Conservation (phyloP, 768 basidiomycete genomes). For the Coprinopsis strossmayeri region DNA sequence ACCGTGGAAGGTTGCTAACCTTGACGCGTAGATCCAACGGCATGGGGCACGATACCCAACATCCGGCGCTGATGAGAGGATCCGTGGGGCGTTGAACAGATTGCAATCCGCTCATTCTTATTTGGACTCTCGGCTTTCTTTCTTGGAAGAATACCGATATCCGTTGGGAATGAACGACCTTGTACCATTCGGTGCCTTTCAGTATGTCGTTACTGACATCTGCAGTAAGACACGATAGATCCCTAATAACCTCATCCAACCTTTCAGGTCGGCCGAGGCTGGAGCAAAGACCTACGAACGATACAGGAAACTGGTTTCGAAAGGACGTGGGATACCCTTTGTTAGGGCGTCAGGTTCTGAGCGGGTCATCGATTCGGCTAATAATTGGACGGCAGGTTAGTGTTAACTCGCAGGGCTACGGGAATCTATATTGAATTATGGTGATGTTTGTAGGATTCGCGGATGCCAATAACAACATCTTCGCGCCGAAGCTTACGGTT, state of each 20-base stretch:
- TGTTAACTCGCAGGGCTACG: no score
- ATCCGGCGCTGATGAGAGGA: constrained; percentile 31
- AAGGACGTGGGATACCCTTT: constrained; percentile 38
- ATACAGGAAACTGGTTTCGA: constrained; percentile 42
- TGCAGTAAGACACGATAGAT: no score
- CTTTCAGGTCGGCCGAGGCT: constrained; percentile 31
- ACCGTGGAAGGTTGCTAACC: no score
- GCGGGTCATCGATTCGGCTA: constrained; percentile 62
- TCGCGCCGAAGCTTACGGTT: constrained; percentile 45
- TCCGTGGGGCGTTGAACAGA: constrained; percentile 44
- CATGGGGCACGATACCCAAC: constrained; percentile 82
- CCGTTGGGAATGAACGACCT: constrained; percentile 51
- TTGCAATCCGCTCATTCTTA: constrained; percentile 42
- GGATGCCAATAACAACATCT: constrained; percentile 37
- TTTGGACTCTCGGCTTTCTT: constrained; percentile 42
- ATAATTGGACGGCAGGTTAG: constrained; percentile 64
- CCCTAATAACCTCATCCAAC: neutral
- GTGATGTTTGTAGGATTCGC: constrained; percentile 45
- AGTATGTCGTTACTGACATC: no score
- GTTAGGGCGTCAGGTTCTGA: constrained; percentile 39
- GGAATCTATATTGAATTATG: neutral
- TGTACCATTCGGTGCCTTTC: constrained; percentile 57
- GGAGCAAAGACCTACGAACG: constrained; percentile 47
- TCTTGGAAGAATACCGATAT: constrained; percentile 54
- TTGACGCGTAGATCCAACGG: constrained; percentile 57